A percentile compares a stretch with the other conserved stretches of the same genome.
Evolutionary conservation across 2,329 filamentous ascomycete species (phyloP).

Genomic region (Nectriaceae sp.): DNA sequence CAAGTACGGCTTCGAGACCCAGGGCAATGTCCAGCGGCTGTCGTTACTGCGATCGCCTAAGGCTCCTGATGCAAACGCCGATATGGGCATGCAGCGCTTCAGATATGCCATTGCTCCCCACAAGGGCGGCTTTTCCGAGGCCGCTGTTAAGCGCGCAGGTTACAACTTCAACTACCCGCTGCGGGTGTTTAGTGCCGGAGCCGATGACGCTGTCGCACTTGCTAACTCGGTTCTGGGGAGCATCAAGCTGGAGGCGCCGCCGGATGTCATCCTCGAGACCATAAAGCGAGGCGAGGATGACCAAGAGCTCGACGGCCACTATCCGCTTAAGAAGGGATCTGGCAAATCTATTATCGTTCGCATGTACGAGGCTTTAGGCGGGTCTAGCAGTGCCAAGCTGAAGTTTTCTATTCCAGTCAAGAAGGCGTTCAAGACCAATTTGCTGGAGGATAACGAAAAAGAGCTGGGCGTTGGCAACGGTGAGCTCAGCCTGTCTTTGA

Average conservation of each 20-base stretch:
- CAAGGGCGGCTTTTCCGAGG: constrained; percentile 36
- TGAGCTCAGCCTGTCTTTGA: constrained; percentile 47
- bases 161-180: constrained; percentile 69
- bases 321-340: not conserved
- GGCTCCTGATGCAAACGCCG: constrained; percentile 53
- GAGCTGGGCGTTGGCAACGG: constrained; percentile 40
- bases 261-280: constrained; percentile 52
- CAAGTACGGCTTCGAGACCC: constrained; percentile 70
- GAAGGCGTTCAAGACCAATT: constrained; percentile 61
- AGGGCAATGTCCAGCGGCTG: constrained; percentile 51
- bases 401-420: constrained; percentile 50
- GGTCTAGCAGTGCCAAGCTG: constrained; percentile 57
- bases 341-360: constrained; percentile 57
- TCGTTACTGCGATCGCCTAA: constrained; percentile 60
- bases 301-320: constrained; percentile 30
- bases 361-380: constrained; percentile 66
- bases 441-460: constrained; percentile 65
- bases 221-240: constrained; percentile 42
- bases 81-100: constrained; percentile 47
- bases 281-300: constrained; percentile 64
- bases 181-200: not conserved
- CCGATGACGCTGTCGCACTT: not conserved
- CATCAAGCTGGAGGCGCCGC: not conserved
- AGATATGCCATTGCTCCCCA: not conserved
- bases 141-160: constrained; percentile 66